Conservation (phyloP, 768 basidiomycete genomes). For the Lanmaoa rubissima region DNA sequence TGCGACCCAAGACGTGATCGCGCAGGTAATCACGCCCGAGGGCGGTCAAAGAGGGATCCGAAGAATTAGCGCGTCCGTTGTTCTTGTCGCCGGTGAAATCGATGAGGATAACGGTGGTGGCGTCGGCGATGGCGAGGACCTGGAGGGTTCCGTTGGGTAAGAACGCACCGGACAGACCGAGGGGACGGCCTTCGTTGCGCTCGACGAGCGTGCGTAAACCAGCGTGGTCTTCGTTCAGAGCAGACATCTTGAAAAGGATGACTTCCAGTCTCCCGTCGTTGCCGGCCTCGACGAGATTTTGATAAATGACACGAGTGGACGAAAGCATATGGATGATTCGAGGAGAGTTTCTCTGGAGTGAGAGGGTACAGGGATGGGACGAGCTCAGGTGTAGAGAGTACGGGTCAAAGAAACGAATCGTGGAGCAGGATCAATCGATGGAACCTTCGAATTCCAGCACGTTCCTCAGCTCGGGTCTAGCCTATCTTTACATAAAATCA, state of each 20-base stretch:
- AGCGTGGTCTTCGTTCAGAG: constrained; percentile 23
- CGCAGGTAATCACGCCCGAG: constrained; percentile 27
- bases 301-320: constrained; percentile 20
- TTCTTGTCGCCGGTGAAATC: constrained; percentile 29
- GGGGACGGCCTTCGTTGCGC: constrained; percentile 33
- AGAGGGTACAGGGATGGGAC: not conserved
- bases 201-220: constrained; percentile 24
- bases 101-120: constrained; percentile 26
- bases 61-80: constrained; percentile 32
- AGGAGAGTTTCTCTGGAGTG: not conserved
- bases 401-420: constrained; percentile 5
- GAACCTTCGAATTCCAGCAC: no score
- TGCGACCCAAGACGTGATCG: constrained; percentile 30
- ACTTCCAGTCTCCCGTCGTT: constrained; percentile 22
- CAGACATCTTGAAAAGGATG: constrained; percentile 15
- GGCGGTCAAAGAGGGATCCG: constrained; percentile 15
- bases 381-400: not conserved
- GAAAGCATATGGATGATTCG: constrained; percentile 9
- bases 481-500: not conserved
- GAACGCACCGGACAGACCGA: constrained; percentile 30
- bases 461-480: not conserved
- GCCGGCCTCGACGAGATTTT: constrained; percentile 29
- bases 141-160: constrained; percentile 22
- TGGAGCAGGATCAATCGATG: not conserved
- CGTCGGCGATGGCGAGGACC: constrained; percentile 29